Evolutionary conservation across 1,284 basidiomycete genomes (phyloP).

Genomic region (Ceratobasidium theobromae): DNA sequence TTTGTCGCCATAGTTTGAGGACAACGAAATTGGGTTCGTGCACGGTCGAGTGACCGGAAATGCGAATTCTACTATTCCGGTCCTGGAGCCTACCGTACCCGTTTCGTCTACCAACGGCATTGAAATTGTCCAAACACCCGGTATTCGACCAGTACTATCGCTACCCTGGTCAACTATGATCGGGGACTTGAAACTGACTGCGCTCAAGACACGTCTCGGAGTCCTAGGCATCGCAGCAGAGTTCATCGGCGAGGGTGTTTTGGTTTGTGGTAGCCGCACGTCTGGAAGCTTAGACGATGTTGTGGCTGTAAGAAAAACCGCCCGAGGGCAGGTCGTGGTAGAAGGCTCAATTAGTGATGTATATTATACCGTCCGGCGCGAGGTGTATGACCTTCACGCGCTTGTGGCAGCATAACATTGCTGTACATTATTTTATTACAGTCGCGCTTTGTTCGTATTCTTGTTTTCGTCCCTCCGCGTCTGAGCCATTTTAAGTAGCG

Average conservation of each 20-base stretch:
- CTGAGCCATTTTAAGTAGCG: conserved; percentile 46
- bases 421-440: conserved; percentile 19
- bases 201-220: conserved; percentile 75
- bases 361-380: conserved; percentile 82
- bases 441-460: conserved; percentile 34
- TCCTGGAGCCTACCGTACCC: conserved; percentile 47
- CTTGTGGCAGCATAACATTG: conserved; percentile 51
- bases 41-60: conserved; percentile 80
- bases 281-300: conserved; percentile 57
- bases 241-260: conserved; percentile 89
- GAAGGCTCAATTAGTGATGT: conserved; percentile 87
- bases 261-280: conserved; percentile 81
- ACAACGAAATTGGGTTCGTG: conserved; percentile 93
- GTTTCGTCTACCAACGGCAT: neutral
- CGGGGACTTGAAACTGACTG: conserved; percentile 88
- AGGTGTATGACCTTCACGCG: conserved; percentile 87
- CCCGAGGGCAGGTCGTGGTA: conserved; percentile 77
- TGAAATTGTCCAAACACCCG: conserved; percentile 51
- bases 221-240: conserved; percentile 81
- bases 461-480: conserved; percentile 35
- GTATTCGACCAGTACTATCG: conserved; percentile 43
- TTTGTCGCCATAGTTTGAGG: conserved; percentile 74
- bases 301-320: conserved; percentile 86
- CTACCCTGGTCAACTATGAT: conserved; percentile 91
- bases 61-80: conserved; percentile 68